phyloP scores from a whole-genome alignment of 2,329 filamentous ascomycete species.

The Aureobasidium namibiae region DNA sequence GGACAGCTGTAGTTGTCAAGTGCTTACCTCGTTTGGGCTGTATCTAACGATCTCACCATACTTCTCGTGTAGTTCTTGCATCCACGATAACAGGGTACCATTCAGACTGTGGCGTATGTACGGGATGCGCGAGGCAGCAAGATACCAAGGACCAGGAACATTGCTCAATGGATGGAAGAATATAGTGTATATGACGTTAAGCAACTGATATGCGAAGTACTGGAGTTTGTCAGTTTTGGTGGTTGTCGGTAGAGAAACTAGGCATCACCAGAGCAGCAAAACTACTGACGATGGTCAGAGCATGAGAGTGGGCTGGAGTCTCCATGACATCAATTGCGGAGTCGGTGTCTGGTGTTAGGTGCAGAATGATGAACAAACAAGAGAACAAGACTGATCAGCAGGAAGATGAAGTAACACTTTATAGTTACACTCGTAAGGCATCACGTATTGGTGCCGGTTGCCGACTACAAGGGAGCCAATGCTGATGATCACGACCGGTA shows the following conservation, averaged over 20 bases:
- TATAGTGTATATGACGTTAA: slow-evolving; percentile 26
- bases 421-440: background rate
- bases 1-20: background rate
- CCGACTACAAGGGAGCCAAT: background rate
- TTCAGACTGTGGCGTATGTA: slow-evolving; percentile 23
- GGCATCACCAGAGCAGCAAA: slow-evolving; percentile 7
- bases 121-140: slow-evolving; percentile 25
- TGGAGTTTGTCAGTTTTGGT: slow-evolving; percentile 2
- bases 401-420: background rate
- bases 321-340: background rate
- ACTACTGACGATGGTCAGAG: slow-evolving; percentile 6
- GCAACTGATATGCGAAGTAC: slow-evolving; percentile 9
- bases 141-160: slow-evolving; percentile 31
- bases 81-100: slow-evolving; percentile 18
- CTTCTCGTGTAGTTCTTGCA: slow-evolving; percentile 27
- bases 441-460: background rate
- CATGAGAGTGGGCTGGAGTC: background rate
- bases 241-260: background rate
- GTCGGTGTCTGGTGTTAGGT: background rate
- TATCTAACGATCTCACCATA: slow-evolving; percentile 37
- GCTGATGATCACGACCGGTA: background rate
- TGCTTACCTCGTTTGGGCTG: slow-evolving; percentile 28
- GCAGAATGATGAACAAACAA: background rate
- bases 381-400: background rate
- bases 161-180: slow-evolving; percentile 33